These are phyloP conservation scores for Neonectria sp. DNA, from an alignment of 2,329 filamentous ascomycete species.

Conservation along the genomic window DNA sequence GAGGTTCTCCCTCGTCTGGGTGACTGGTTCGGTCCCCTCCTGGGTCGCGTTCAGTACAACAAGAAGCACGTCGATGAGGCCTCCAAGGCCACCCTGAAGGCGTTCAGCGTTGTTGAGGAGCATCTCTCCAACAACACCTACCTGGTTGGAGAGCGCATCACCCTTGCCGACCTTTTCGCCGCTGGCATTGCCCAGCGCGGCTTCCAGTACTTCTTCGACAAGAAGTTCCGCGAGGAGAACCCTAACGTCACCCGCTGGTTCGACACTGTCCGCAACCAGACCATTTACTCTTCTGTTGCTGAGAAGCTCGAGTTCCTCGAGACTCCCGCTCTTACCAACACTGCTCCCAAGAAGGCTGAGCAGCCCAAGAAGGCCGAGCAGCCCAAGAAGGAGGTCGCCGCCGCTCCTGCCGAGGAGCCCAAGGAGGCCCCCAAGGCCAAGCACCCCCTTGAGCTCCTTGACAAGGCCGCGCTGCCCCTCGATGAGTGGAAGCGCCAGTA, in stretches of 20 bases:
- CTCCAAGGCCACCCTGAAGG: slow-evolving; percentile 78
- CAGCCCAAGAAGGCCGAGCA: slow-evolving; percentile 74
- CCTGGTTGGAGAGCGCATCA: slow-evolving; percentile 97
- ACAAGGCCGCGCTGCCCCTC: slow-evolving; percentile 78
- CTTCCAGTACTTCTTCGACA: slow-evolving; percentile 96
- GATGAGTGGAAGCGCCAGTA: slow-evolving; percentile 99
- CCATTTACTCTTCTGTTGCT: slow-evolving; percentile 87
- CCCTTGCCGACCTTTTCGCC: slow-evolving; percentile 93
- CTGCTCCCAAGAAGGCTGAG: slow-evolving; percentile 84
- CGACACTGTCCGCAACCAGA: slow-evolving; percentile 92
- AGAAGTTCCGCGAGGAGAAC: slow-evolving; percentile 86
- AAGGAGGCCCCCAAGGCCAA: slow-evolving; percentile 86
- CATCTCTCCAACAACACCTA: slow-evolving; percentile 95
- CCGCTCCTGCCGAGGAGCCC: slow-evolving; percentile 57
- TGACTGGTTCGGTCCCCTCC: slow-evolving; percentile 88
- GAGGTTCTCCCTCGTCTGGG: slow-evolving; percentile 84
- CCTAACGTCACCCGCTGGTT: slow-evolving; percentile 95
- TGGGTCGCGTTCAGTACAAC: slow-evolving; percentile 91
- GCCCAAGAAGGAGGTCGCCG: slow-evolving; percentile 73
- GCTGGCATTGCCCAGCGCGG: slow-evolving; percentile 85
- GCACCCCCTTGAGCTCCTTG: slow-evolving; percentile 78
- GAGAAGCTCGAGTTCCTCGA: slow-evolving; percentile 85
- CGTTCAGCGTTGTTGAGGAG: slow-evolving; percentile 82
- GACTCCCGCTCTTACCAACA: slow-evolving; percentile 80
- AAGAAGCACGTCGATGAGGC: slow-evolving; percentile 95